Evolutionary conservation across 192 early-diverging fungal species (phyloP), one percentile per base, ranked within the genome.

Genomic region (Rhizoclosmatium sp.): DNA sequence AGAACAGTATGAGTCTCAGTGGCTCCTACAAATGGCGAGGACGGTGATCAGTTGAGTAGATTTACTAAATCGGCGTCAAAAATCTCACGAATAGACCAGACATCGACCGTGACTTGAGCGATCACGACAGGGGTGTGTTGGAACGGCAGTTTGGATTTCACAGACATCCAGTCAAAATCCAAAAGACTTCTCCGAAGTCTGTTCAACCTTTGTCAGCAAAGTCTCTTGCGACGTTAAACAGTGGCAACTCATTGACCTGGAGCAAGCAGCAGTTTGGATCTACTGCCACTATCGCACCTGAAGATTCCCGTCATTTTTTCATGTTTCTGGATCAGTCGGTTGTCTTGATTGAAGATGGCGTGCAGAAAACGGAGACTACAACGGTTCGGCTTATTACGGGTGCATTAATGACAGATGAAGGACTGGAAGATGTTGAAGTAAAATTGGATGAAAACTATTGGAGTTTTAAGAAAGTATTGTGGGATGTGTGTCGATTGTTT

Each of bases 1-100:
- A 16, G 40, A 42, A 45, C 23, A 75, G 14, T 75, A 75, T 12
- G 72, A 75, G 41, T 75, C 72, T 9, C 59, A 59, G n/a, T 75
- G 72, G 72, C 59, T 75, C 16, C 40, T 75, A 2, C 72, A 75
- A 47, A 75, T 75, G 72, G 72, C 72, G 1, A 75, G 48, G 61
- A 75, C 61, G 19, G 39, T 47, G 1, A 40, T 62, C 47, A 58
- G 67, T 69, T 41, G 44, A 41, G 23, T 71, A 9, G 23, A 47
- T 14, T 68, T 31, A 31, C 31, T 31, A 31, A 31, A 31, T 31
- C 31, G 31, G 31, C 31, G 31, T 31, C 31, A 31, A 31, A 31
- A 31, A 31, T 31, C 31, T 31, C 31, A 31, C 31, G 42, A 23
- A 31, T 31, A 31, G 31, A 31, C 31, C 31, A 71, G 69, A 75